These are phyloP conservation scores for Aphanomyces cochlioides DNA, from an alignment of 352 stramenopile species.

Conservation along the genomic window DNA sequence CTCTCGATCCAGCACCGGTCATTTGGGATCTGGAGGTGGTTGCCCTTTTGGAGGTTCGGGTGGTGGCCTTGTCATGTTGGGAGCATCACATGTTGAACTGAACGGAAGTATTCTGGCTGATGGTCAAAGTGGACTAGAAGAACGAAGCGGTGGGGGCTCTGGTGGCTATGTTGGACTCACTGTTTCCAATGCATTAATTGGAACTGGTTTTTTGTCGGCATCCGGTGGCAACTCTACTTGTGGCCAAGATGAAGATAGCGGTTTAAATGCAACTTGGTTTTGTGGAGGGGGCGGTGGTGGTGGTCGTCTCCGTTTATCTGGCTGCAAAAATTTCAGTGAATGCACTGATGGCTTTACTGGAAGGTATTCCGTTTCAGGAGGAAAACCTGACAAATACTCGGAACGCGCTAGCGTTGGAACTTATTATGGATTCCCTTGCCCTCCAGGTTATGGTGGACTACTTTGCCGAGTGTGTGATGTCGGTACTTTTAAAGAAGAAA, in stretches of 20 bases:
- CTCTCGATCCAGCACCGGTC: constrained; percentile 55
- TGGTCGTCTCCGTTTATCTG: constrained; percentile 62
- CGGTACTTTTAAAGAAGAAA: constrained; percentile 71
- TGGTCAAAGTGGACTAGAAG: constrained; percentile 45
- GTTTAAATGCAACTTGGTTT: constrained; percentile 31
- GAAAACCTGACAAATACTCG: constrained; percentile 38
- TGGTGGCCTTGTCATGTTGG: constrained; percentile 65
- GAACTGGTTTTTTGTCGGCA: constrained; percentile 60
- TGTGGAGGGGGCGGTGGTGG: constrained; percentile 72
- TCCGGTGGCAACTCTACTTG: constrained; percentile 65
- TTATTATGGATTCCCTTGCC: constrained; percentile 78
- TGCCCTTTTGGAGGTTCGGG: constrained; percentile 64
- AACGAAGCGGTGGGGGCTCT: constrained; percentile 62
- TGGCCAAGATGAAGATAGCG: constrained; percentile 31
- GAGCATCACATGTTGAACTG: constrained; percentile 51
- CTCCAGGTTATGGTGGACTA: constrained; percentile 62
- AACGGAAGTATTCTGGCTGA: constrained; percentile 73
- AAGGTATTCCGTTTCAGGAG: constrained; percentile 73
- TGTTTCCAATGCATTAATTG: constrained; percentile 53
- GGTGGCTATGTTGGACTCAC: constrained; percentile 66
- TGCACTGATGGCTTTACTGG: constrained; percentile 70
- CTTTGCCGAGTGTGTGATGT: constrained; percentile 61
- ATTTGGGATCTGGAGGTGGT: constrained; percentile 66
- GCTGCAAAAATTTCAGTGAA: constrained; percentile 60
- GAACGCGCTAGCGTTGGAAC: constrained; percentile 36